Base-by-base conservation (phyloP, 2,329 filamentous ascomycete species). In the Trichoderma sp. region DNA sequence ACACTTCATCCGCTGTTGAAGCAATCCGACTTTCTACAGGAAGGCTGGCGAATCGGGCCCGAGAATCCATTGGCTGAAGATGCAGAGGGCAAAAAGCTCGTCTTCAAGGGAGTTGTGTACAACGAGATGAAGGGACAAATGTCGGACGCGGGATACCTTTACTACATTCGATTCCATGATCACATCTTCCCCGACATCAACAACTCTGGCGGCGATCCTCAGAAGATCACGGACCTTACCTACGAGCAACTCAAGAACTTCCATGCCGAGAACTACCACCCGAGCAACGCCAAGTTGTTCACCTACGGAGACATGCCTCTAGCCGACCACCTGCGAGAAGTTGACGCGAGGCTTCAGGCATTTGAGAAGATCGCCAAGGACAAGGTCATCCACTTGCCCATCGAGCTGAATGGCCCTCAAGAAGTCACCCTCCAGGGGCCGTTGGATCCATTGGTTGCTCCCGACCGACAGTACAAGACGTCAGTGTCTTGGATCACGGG, bases 111-210 rank as follows among this genome's bases (percentile, higher is more conserved):
- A 28, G 95, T 98, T 1, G 94, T 98, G 0, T 98, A 98, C 80
- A 99, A 99, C 73, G 95, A 99, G 80, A 99, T 99, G 95, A 99
- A 99, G 79, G 95, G 95, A 0, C 93, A 97, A 74, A 96, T 98
- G 89, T 98, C 95, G 2, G 95, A 99, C 76, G 93, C 94, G 7
- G 92, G 92, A 70, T 99, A 99, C 73, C 82, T 98, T 0, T 99
- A 92, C 81, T 98, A 97, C 76, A 96, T 97, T 70, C 86, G 90
- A 61, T 99, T 96, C 78, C 92, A 96, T 74, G 93, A 98, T 72
- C 90, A 95, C 75, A 92, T 99, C 62, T 95, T 96, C 74, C 95
- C 95, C 0, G 90, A 90, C 44, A 90, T 99, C 76, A 91, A 99
- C 79, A 98, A 99, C 79, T 98, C 94, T 1, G 95, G 95, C 41